phyloP scores from a whole-genome alignment of 1,284 basidiomycete genomes.

The Austroboletus novae-zelandiae region DNA sequence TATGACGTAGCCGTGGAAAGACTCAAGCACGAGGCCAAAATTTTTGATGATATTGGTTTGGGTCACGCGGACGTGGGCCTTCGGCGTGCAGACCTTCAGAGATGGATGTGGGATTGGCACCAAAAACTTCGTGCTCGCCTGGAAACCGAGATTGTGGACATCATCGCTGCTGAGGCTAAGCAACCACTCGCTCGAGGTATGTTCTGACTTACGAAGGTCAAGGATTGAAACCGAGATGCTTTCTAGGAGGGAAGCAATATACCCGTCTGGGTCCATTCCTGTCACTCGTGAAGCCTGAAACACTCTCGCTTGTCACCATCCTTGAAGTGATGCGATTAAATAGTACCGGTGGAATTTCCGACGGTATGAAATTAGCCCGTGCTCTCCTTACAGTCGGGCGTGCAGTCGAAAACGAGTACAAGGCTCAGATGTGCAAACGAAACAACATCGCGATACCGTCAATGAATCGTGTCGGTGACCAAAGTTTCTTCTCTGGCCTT shows the following conservation, averaged over 20 bases:
- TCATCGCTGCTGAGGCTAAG: conserved; percentile 43
- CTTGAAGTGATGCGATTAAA: conserved; percentile 87
- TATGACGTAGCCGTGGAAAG: conserved; percentile 80
- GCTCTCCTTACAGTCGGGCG: conserved; percentile 82
- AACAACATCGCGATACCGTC: conserved; percentile 57
- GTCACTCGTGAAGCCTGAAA: conserved; percentile 71
- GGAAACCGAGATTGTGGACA: conserved; percentile 51
- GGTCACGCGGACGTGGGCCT: conserved; percentile 48
- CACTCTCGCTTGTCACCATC: conserved; percentile 87
- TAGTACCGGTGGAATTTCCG: conserved; percentile 71
- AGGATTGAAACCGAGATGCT: not conserved
- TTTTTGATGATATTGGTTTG: conserved; percentile 59
- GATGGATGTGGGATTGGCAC: conserved; percentile 91
- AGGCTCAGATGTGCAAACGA: conserved; percentile 75
- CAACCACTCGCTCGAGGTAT: conserved; percentile 13
- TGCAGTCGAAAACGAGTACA: conserved; percentile 87
- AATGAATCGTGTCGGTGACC: conserved; percentile 34
- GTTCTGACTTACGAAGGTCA: not conserved
- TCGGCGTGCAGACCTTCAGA: conserved; percentile 57
- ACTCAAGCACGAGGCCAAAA: conserved; percentile 62
- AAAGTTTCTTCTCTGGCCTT: conserved; percentile 53
- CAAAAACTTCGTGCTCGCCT: conserved; percentile 57
- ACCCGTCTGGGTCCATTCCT: conserved; percentile 61
- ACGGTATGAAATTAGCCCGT: conserved; percentile 91
- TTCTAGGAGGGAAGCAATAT: conserved; percentile 8